phyloP scores from a whole-genome alignment of 129 eudicot species.

The Cynara cardunculus region DNA sequence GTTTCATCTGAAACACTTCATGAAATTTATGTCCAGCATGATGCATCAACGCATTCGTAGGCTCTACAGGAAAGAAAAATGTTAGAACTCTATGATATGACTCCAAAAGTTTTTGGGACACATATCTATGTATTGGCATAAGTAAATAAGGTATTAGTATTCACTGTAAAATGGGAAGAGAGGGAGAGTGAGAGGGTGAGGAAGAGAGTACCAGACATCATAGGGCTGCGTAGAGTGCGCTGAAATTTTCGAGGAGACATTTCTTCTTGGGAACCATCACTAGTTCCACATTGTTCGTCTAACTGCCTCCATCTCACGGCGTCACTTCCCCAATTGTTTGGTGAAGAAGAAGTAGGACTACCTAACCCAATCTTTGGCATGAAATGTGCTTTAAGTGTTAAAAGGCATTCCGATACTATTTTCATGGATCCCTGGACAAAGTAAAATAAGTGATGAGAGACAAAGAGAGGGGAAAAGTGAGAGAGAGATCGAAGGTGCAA shows the following conservation, averaged over 20 bases:
- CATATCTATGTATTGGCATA: background rate
- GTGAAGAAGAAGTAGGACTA: constrained; percentile 25
- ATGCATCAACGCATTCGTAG: constrained; percentile 47
- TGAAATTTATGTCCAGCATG: constrained; percentile 78
- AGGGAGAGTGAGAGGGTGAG: background rate
- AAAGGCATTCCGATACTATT: constrained; percentile 67
- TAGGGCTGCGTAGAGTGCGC: constrained; percentile 45
- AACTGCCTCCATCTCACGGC: constrained; percentile 32
- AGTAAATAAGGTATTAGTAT: background rate
- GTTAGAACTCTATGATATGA: background rate
- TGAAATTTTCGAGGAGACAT: constrained; percentile 36
- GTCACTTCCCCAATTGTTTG: constrained; percentile 35
- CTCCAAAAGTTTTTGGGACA: background rate
- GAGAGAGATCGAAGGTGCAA: background rate
- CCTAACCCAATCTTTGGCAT: constrained; percentile 37
- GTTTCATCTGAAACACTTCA: constrained; percentile 90
- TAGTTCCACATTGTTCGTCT: constrained; percentile 27
- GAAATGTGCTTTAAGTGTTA: constrained; percentile 59
- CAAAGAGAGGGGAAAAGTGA: background rate
- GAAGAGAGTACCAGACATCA: constrained; percentile 46
- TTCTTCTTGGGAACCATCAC: constrained; percentile 31
- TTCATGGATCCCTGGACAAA: constrained; percentile 86
- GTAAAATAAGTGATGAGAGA: background rate
- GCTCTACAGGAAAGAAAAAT: constrained; percentile 36
- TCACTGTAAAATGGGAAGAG: background rate